A percentile compares a stretch with the other conserved stretches of the same genome.
Evolutionary conservation across 2,329 filamentous ascomycete species (phyloP).

Genomic region (Cercospora sp.): DNA sequence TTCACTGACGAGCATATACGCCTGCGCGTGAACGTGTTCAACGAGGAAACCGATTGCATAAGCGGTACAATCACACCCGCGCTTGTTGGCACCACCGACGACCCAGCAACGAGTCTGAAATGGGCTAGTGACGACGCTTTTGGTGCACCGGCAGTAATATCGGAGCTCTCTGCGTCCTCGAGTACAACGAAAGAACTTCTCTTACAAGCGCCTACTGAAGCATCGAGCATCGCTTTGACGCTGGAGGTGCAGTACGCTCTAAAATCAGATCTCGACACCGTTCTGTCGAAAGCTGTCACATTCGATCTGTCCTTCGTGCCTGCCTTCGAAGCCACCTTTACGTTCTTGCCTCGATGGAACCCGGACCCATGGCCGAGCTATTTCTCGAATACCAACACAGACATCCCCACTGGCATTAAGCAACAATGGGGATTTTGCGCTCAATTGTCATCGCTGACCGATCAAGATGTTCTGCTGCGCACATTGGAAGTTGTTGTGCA

Average conservation of each 20-base stretch:
- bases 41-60: slow-evolving; percentile 79
- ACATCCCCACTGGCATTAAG: slow-evolving; percentile 59
- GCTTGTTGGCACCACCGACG: slow-evolving; percentile 40
- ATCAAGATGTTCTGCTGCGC: slow-evolving; percentile 61
- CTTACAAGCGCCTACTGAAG: slow-evolving; percentile 44
- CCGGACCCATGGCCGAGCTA: slow-evolving; percentile 80
- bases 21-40: slow-evolving; percentile 69
- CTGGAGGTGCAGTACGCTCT: slow-evolving; percentile 77
- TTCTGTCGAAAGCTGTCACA: slow-evolving; percentile 70
- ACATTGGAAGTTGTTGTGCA: slow-evolving; percentile 65
- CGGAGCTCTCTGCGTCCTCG: slow-evolving; percentile 18
- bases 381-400: slow-evolving; percentile 57
- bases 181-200: slow-evolving; percentile 20
- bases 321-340: slow-evolving; percentile 90
- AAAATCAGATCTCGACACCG: slow-evolving; percentile 74
- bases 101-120: slow-evolving; percentile 20
- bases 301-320: slow-evolving; percentile 72
- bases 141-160: slow-evolving; percentile 13
- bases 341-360: slow-evolving; percentile 78
- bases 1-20: slow-evolving; percentile 79
- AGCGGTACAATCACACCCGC: slow-evolving; percentile 63
- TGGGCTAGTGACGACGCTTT: slow-evolving; percentile 37
- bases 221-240: slow-evolving; percentile 66
- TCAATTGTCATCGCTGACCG: slow-evolving; percentile 71
- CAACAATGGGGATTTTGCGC: slow-evolving; percentile 81